A percentile compares a stretch with the other conserved stretches of the same genome.
These are phyloP conservation scores for Mallotus nudiflorus DNA, from an alignment of 345 rosid species.

Conservation along the genomic window DNA sequence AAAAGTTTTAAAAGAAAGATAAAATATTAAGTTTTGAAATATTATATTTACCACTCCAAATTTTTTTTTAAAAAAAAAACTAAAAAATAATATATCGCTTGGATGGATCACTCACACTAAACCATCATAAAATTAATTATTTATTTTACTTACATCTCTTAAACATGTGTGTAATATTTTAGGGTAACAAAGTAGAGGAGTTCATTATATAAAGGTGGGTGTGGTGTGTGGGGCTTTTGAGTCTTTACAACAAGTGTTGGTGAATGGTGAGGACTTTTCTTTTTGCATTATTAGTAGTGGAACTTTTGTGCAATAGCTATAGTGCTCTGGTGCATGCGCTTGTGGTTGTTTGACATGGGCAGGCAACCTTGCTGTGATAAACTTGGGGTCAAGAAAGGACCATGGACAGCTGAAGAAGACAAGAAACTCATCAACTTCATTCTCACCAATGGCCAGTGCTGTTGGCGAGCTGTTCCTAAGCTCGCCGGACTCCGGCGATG, in stretches of 20 bases:
- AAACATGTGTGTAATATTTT: neutral
- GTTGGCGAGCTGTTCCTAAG: conserved; percentile 45
- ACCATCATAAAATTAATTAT: too few relatives aligned
- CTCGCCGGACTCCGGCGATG: conserved; percentile 65
- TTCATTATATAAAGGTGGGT: conserved; percentile 43
- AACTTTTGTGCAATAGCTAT: neutral
- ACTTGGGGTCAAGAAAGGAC: conserved; percentile 45
- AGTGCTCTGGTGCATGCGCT: neutral
- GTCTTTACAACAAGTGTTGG: conserved; percentile 40
- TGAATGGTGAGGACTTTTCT: conserved; percentile 9
- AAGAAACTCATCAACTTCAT: conserved; percentile 39
- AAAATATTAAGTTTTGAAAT: too few relatives aligned
- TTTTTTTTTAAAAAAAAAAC: too few relatives aligned
- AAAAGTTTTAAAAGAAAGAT: too few relatives aligned
- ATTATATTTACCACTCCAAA: too few relatives aligned
- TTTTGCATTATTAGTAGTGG: neutral
- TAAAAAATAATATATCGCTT: too few relatives aligned
- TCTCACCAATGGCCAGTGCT: conserved; percentile 40
- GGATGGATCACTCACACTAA: too few relatives aligned
- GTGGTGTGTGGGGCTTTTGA: conserved; percentile 48
- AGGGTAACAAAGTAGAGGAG: conserved; percentile 24
- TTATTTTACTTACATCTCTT: too few relatives aligned
- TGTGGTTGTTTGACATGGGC: conserved; percentile 20
- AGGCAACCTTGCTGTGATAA: conserved; percentile 47
- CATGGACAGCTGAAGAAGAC: conserved; percentile 46